Conservation (phyloP, 441 rosid genomes). For the Bocquillonia castaneifolia region DNA sequence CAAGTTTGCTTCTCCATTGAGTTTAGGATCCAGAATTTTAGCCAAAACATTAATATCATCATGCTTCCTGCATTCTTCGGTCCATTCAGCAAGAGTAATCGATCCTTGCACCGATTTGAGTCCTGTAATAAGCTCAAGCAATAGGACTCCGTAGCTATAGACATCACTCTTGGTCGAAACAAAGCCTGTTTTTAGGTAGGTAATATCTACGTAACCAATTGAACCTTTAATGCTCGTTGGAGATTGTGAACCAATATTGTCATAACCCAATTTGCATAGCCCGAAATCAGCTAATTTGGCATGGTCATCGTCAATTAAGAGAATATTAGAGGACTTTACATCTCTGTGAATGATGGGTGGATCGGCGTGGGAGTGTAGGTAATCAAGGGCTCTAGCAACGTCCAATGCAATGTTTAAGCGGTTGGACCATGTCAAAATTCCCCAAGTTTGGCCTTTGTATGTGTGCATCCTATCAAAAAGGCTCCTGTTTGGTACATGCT, state of each 20-base stretch:
- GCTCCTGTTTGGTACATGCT: slow-evolving; percentile 37
- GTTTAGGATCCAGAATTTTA: slow-evolving; percentile 35
- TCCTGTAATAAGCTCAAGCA: slow-evolving; percentile 36
- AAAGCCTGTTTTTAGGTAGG: slow-evolving; percentile 32
- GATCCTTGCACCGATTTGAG: slow-evolving; percentile 37
- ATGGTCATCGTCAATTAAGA: slow-evolving; percentile 38
- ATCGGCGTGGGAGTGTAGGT: slow-evolving; percentile 38
- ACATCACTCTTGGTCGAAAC: slow-evolving; percentile 37
- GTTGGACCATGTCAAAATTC: slow-evolving; percentile 35
- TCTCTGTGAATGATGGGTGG: slow-evolving; percentile 45
- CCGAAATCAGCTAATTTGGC: slow-evolving; percentile 65
- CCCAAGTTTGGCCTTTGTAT: slow-evolving; percentile 24
- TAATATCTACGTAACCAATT: slow-evolving; percentile 29
- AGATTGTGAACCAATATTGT: slow-evolving; percentile 13
- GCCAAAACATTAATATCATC: slow-evolving; percentile 20
- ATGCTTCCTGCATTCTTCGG: slow-evolving; percentile 18
- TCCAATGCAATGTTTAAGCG: slow-evolving; percentile 38
- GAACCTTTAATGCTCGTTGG: slow-evolving; percentile 35
- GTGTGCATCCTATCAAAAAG: slow-evolving; percentile 40
- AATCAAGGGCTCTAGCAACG: slow-evolving; percentile 38
- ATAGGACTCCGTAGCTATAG: slow-evolving; percentile 32
- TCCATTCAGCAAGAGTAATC: slow-evolving; percentile 37
- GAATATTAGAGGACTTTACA: slow-evolving; percentile 38
- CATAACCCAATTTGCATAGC: slow-evolving; percentile 40
- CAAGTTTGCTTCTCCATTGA: slow-evolving; percentile 25